Conservation (phyloP, 768 basidiomycete species). For the Boletus huronensis region DNA sequence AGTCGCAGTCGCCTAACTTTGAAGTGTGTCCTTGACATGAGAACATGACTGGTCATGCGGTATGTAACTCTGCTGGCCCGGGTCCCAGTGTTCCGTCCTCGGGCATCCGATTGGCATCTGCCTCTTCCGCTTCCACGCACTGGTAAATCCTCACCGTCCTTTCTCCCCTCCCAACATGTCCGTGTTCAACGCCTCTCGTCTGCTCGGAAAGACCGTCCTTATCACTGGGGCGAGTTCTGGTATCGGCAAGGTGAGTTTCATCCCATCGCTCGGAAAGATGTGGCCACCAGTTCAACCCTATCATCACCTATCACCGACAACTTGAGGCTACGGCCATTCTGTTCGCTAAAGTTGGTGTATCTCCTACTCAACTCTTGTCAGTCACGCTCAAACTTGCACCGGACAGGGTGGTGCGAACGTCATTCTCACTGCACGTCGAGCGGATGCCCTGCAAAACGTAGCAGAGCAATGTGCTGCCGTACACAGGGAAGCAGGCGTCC, state of each 20-base stretch:
- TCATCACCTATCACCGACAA: constrained; percentile 2
- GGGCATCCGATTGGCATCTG: background rate
- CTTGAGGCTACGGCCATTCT: constrained; percentile 73
- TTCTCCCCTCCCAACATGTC: constrained; percentile 48
- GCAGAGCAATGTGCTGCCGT: constrained; percentile 63
- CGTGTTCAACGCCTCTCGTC: constrained; percentile 74
- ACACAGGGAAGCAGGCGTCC: constrained; percentile 67
- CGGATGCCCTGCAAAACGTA: constrained; percentile 68
- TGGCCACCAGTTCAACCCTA: background rate
- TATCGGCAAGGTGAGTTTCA: constrained; percentile 75
- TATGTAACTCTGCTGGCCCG: background rate
- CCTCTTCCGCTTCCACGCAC: background rate
- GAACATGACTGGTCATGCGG: constrained; percentile 14
- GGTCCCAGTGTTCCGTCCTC: background rate
- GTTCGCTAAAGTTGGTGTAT: constrained; percentile 69
- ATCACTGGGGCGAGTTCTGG: constrained; percentile 89
- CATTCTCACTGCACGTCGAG: constrained; percentile 77
- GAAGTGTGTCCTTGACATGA: background rate
- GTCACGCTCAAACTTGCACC: background rate
- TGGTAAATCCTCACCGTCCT: background rate
- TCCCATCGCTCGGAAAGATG: background rate
- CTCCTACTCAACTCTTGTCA: background rate
- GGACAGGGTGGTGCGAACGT: constrained; percentile 80
- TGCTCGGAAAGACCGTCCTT: constrained; percentile 82
- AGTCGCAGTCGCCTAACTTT: too few relatives aligned